Evolutionary conservation across 495 filamentous ascomycete genomes (phyloP), one percentile per base, ranked within the genome.

Genomic region (Neurospora sp.): DNA sequence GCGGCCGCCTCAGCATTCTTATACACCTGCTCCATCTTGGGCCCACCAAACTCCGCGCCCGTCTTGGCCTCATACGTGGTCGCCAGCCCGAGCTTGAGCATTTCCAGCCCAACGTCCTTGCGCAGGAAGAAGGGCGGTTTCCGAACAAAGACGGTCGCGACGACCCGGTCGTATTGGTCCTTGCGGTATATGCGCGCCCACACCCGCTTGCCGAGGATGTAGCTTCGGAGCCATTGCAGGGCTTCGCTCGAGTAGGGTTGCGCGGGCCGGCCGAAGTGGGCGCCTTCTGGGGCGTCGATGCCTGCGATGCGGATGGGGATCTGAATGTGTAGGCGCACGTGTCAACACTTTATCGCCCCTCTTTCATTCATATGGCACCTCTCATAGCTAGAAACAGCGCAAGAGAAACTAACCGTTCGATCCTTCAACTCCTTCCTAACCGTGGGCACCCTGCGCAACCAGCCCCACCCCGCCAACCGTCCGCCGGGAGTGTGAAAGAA

Each of bases 401-500:
- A 16, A 70, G 72, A 42, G 45, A 48, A 71, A 84, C 88, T 68
- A 82, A 96, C 94, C 31, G 94, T 98, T 61, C 90, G 88, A 72
- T 89, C 90, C 78, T 89, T 92, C 72, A 97, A 79, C 39, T 90
- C 87, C 72, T 89, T 85, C 79, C 85, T 91, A 69, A 84, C 87
- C 10, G 75, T 87, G 3, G 94, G 93, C 3, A 97, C 88, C 68
- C 82, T 89, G 75, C 93, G 89, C 70, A 96, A 77, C 94, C 93
- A 97, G 14, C 91, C 94, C 96, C 96, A 99, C 69, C 96, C 96
- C 14, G 90, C 85, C 22, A 95, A 78, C 68, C 92, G 84, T 14
- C 96, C 96, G 14, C 96, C 96, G 0, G 96, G 96, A 0, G 94
- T 97, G 81, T 99, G 96, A 79, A 91, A 99, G 9, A 99, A 80